Base-by-base conservation (phyloP, 495 filamentous ascomycete genomes). In the Xylaria acuta region DNA sequence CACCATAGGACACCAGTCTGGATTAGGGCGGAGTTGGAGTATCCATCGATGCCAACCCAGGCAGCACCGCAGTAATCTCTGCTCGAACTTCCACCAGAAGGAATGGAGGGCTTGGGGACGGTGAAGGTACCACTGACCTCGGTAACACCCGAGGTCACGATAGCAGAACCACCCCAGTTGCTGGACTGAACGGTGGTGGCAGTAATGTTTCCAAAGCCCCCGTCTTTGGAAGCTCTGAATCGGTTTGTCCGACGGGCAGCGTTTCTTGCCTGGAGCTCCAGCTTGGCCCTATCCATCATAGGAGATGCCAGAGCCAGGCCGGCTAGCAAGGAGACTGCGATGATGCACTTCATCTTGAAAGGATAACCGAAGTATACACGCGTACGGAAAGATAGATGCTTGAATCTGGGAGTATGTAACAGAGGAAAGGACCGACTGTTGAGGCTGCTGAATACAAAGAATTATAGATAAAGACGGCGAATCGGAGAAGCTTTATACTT, bases 1-100 rank as follows among this genome's bases (percentile, higher is more conserved):
- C 64, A 67, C 64, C 64, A 67, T 53, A 67, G 64, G 20, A 67
- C 64, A 51, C 64, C 64, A 53, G 64, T 67, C 32, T 67, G 64
- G 12, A 67, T 67, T 0, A 67, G 45, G 25, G 64, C 64, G 9
- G 43, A 51, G 64, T 67, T 67, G 47, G 43, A 51, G n/a, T 67
- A 67, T 18, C 64, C 64, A n/a, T 67, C 64, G 1, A 67, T 67
- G 30, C 64, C 64, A 25, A 67, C 20, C 64, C 64, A 67, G 11
- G 64, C 64, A 53, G 64, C 64, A 25, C 64, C 64, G 14, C 64
- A 67, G 45, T 67, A 67, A 11, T 67, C 64, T 18, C 16, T 22
- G 4, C 2, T 67, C 9, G 64, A 67, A 11, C 64, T 67, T 1
- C 64, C 64, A 34, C 64, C 64, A 14, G 64, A 67, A 7, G 64